Base-by-base conservation (phyloP, 371 early-diverging fungal species). In the Gilbertella persicaria region DNA sequence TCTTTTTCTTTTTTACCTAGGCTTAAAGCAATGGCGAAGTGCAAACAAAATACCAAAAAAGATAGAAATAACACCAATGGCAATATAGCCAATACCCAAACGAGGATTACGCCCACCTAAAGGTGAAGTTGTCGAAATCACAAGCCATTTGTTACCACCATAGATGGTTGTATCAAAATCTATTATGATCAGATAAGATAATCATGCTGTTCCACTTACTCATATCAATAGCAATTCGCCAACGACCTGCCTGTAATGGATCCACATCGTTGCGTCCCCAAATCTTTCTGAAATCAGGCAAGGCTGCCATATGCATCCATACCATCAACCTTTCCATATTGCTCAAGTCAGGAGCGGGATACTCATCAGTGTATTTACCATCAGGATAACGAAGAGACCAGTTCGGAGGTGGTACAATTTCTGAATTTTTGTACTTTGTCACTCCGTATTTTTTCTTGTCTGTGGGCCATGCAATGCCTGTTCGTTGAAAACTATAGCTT, bases 271-370 rank as follows among this genome's bases (percentile, higher is more conserved):
- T 88, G 63, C 85, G 79, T 19, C 90, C 95, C 82, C 94, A 99
- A 30, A 98, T 78, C 73, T 99, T 99, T 42, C 98, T 84, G 73
- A 99, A 99, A 46, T 86, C 93, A 37, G 99, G 97, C 51, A 98
- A 78, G 0, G 97, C 97, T 6, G 98, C 93, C 0, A 93, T 89
- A 40, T 96, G 87, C 95, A 99, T 98, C 99, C 99, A 99, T n/a
- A 98, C 98, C 71, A 94, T 91, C 59, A 99, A 90, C 40, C 89
- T 80, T 73, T 98, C 92, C 73, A 87, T 79, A 13, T 57, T 62
- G 9, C 76, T 60, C 21, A 90, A 64, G 48, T 93, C 83, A 5
- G 92, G 94, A 24, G 90, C 89, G 28, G 80, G 82, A 44, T 73
- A 49, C 29, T 43, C 43, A 21, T 19, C 35, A 17, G 60, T 37